phyloP scores from a whole-genome alignment of 2,329 filamentous ascomycete genomes.

The Trichoderma brevicompactum region DNA sequence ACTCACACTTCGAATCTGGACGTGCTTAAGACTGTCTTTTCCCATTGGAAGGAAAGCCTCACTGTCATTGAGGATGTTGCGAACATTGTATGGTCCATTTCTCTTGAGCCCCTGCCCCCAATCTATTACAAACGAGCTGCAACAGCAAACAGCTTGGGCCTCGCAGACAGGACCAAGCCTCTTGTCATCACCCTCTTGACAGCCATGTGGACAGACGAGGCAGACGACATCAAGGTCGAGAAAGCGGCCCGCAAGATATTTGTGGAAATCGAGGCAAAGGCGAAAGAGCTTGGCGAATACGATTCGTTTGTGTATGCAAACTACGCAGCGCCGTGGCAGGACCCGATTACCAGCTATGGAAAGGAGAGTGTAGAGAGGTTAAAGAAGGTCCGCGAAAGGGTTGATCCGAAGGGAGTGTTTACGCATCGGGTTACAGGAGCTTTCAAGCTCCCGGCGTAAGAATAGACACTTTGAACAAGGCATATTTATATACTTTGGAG shows the following conservation, averaged over 20 bases:
- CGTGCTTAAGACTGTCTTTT: neutral
- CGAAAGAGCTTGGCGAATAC: constrained; percentile 18
- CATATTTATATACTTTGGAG: neutral
- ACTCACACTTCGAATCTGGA: constrained; percentile 1
- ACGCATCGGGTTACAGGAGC: constrained; percentile 8
- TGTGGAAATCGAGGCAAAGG: neutral
- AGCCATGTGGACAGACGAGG: constrained; percentile 11
- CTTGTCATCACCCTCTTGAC: constrained; percentile 9
- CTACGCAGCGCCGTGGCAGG: constrained; percentile 24
- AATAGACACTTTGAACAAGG: neutral
- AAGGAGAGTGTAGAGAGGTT: constrained; percentile 3
- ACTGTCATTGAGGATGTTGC: neutral
- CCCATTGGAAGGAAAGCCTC: constrained; percentile 6
- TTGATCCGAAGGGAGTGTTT: constrained; percentile 15
- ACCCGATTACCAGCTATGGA: constrained; percentile 16
- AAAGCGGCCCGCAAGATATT: constrained; percentile 14
- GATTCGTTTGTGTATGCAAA: constrained; percentile 27
- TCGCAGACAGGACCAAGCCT: neutral
- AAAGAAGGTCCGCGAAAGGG: neutral
- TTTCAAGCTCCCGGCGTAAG: constrained; percentile 9
- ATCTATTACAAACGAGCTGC: neutral
- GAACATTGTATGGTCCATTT: constrained; percentile 20
- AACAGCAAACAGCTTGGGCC: constrained; percentile 9
- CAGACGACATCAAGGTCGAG: constrained; percentile 15
- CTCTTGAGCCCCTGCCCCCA: constrained; percentile 8